Base-by-base conservation (phyloP, 805 yeast species). In the Nakazawaea laoshanensis region DNA sequence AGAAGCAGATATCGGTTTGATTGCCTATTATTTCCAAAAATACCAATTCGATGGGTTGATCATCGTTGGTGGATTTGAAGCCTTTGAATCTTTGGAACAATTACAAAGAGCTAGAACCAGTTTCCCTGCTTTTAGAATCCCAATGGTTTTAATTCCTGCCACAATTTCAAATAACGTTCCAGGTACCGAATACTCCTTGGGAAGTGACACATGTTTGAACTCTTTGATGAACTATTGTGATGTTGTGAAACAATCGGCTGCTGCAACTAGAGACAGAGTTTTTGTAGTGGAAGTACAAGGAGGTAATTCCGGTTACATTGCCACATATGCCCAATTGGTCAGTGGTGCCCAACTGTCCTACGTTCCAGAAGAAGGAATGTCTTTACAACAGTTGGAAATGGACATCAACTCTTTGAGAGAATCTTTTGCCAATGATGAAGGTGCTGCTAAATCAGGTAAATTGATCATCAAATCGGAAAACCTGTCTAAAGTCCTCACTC, bases 231-330 rank as follows among this genome's bases (percentile, higher is more conserved):
- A 73, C 36, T 80, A 81, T 55, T 79, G 87, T 64, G 89, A 80
- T 50, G 73, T 77, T n/a, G 74, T 81, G 30, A 78, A 79, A 47
- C 88, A 82, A 54, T 70, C 80, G 21, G 92, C 94, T 8, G 70
- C 84, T 11, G 79, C 88, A 12, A 71, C 87, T 1, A 68, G 89
- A 65, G 72, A 81, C 47, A 67, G 92, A 55, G 81, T 77, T 11
- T 82, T 82, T 48, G 84, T 82, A 22, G 83, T 82, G 40, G 94
- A 82, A 49, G 81, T 77, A 19, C 94, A 82, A 61, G 94, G 94
- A 48, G 94, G 94, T 35, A 75, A 82, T 55, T 77, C 84, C 17
- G 94, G 94, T 32, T 82, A 68, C 51, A 71, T 82, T 45, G 87
- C 92, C 14, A 68, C 84, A 2, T 69, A 65, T 45, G 72, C 78